Evolutionary conservation across 2,329 filamentous ascomycete species (phyloP).

Genomic region (Arthrobotrys sphaeroides): DNA sequence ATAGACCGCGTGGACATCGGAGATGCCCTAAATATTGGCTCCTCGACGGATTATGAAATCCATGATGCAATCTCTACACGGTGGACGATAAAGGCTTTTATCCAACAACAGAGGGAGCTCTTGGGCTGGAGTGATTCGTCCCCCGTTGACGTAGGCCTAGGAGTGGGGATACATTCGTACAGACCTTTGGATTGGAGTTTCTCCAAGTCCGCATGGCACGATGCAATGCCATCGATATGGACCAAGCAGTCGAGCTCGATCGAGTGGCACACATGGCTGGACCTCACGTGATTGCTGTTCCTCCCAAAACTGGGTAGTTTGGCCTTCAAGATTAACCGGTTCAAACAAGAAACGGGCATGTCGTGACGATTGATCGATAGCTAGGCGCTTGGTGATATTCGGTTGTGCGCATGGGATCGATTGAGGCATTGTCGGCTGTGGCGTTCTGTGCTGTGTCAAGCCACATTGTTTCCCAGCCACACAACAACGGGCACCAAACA

Average conservation of each 20-base stretch:
- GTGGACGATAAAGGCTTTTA: not conserved
- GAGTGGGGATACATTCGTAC: not conserved
- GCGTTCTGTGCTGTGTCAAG: not conserved
- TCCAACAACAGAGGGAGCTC: not conserved
- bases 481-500: not conserved
- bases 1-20: slow-evolving; percentile 1
- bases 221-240: no score
- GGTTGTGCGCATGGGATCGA: no score
- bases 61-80: not conserved
- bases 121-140: not conserved
- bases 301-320: no score
- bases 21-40: slow-evolving; percentile 23
- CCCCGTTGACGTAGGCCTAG: not conserved
- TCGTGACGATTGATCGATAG: no score
- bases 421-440: not conserved
- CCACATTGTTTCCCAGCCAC: not conserved
- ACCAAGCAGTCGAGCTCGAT: no score
- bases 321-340: no score
- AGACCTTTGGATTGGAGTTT: not conserved
- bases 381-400: no score
- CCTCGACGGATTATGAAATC: not conserved
- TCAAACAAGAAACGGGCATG: no score
- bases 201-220: not conserved
- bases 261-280: no score
- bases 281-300: no score